Conservation (phyloP, 495 filamentous ascomycete species). For the Physcia stellaris region DNA sequence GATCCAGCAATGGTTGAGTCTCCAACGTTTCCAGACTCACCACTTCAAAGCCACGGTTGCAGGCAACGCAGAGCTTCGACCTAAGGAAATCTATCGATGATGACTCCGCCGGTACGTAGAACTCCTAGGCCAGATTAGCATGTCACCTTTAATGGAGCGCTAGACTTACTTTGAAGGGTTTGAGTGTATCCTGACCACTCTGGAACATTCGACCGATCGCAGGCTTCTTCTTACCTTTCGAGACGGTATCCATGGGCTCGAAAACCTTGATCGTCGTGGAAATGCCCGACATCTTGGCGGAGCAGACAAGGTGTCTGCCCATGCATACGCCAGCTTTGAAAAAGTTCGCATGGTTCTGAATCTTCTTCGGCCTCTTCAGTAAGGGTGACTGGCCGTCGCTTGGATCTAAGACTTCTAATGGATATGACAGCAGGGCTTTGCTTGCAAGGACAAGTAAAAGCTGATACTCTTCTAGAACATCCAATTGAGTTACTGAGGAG, state of each 20-base stretch:
- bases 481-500: constrained; percentile 81
- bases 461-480: constrained; percentile 88
- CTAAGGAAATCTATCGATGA: constrained; percentile 95
- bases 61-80: constrained; percentile 92
- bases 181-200: constrained; percentile 82
- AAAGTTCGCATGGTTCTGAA: constrained; percentile 92
- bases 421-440: constrained; percentile 78
- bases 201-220: constrained; percentile 92
- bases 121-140: constrained; percentile 44
- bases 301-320: constrained; percentile 86
- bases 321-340: constrained; percentile 95
- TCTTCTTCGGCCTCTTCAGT: constrained; percentile 86
- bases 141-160: not conserved
- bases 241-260: constrained; percentile 86
- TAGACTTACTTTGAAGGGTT: constrained; percentile 67
- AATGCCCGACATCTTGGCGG: constrained; percentile 78
- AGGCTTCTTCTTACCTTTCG: constrained; percentile 78
- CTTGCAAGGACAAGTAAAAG: constrained; percentile 86
- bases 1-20: constrained; percentile 91
- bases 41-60: constrained; percentile 90
- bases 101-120: constrained; percentile 94
- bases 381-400: constrained; percentile 57
- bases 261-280: constrained; percentile 95
- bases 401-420: constrained; percentile 70
- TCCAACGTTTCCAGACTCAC: constrained; percentile 94